phyloP scores from a whole-genome alignment of 2,329 filamentous ascomycete genomes.

The Pseudogymnoascus sp. region DNA sequence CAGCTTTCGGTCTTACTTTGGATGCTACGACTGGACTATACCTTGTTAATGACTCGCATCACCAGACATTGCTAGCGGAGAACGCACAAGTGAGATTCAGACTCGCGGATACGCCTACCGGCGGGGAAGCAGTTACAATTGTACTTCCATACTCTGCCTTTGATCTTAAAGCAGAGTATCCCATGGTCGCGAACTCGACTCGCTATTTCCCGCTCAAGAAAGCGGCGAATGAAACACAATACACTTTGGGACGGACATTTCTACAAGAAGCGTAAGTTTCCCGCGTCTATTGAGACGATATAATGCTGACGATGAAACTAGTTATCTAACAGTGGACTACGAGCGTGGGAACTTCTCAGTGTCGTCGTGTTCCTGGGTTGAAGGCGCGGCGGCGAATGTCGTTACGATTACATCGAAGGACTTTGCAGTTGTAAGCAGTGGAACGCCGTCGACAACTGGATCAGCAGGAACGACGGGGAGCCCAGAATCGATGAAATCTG shows the following conservation, averaged over 20 bases:
- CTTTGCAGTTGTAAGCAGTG: neutral
- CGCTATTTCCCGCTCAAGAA: constrained; percentile 28
- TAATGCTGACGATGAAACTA: constrained; percentile 10
- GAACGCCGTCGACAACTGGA: neutral
- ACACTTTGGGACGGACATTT: constrained; percentile 29
- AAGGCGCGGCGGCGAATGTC: constrained; percentile 24
- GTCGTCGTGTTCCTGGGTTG: constrained; percentile 30
- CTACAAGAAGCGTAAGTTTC: constrained; percentile 28
- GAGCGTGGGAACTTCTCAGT: constrained; percentile 35
- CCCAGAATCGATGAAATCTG: neutral
- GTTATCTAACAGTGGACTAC: constrained; percentile 34
- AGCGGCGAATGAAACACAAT: constrained; percentile 24
- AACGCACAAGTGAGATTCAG: constrained; percentile 28
- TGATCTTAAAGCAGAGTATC: constrained; percentile 25
- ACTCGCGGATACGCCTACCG: constrained; percentile 18
- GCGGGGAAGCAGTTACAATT: constrained; percentile 24
- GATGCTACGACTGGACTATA: constrained; percentile 26
- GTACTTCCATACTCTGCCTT: constrained; percentile 29
- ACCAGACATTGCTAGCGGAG: constrained; percentile 19
- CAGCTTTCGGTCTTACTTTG: constrained; percentile 27
- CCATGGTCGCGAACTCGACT: constrained; percentile 18
- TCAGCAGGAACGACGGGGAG: neutral
- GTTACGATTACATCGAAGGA: constrained; percentile 23
- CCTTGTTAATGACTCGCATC: constrained; percentile 24
- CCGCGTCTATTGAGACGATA: neutral